Base-by-base conservation (phyloP, 805 yeast species). In the Ogataea degrootiae region DNA sequence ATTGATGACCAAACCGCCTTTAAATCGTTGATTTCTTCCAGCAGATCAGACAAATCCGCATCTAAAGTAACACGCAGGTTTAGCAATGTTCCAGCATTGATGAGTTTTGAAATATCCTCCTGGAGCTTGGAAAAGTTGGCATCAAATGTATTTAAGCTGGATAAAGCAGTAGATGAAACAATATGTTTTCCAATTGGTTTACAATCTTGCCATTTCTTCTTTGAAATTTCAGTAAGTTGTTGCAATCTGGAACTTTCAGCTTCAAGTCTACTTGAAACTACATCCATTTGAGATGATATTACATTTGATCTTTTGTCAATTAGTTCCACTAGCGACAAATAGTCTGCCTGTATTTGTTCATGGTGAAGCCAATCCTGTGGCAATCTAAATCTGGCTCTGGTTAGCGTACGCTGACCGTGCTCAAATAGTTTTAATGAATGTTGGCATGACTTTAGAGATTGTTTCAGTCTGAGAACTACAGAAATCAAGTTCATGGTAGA, bases 1-100 rank as follows among this genome's bases (percentile, higher is more conserved):
- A 88, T 69, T 0, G 84, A 70, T 1, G 71, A 56, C 95, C 95
- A 87, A 1, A 85, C 88, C 1, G 74, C 57, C 48, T 71, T 75
- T 35, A 83, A 70, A 41, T 83, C 86, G 0, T 54, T 47, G 1
- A 86, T 64, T 51, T 87, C 94, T 3, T 70, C 74, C 0, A 60
- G 21, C 2, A 75, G 55, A 0, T 56, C 55, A 0, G 55, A 50
- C 0, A 81, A 51, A 15, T 64, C 65, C 6, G 54, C 62, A 15
- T 52, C 47, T 0, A 62, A 44, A 0, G 52, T 52, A 1, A 74
- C 45, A 0, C 72, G 68, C 1, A 71, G 54, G 21, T 61, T 66
- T 26, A 73, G 64, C 16, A 67, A 53, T 9, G 37, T 47, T 4
- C 65, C 69, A 1, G 80, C 76, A 15, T 59, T 51, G 1, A 53